A percentile compares a stretch with the other conserved stretches of the same genome.
These are phyloP conservation scores for Saturnispora dispora DNA, from an alignment of 805 yeast species.

Conservation along the genomic window DNA sequence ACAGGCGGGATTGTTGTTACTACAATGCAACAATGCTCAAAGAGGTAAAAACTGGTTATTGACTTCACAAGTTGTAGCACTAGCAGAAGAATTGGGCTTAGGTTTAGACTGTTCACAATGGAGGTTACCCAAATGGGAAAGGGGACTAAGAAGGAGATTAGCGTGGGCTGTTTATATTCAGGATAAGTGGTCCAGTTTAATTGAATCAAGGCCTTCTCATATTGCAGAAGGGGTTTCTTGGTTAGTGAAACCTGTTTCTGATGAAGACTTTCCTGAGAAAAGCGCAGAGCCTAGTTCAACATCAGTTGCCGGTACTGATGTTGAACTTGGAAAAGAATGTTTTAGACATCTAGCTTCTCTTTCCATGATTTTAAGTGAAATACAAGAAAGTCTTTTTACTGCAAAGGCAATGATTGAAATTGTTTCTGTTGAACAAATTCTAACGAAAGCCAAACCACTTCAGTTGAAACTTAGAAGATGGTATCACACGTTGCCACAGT, in stretches of 20 bases:
- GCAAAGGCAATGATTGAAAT: constrained; percentile 52
- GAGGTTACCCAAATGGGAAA: constrained; percentile 93
- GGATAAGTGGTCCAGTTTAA: constrained; percentile 82
- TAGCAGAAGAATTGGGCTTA: constrained; percentile 84
- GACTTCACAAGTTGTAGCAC: constrained; percentile 76
- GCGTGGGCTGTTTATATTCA: constrained; percentile 96
- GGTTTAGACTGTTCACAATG: constrained; percentile 87
- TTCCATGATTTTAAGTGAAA: constrained; percentile 61
- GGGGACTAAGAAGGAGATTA: constrained; percentile 74
- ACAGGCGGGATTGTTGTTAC: constrained; percentile 73
- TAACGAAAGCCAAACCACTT: constrained; percentile 72
- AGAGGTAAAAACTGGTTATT: constrained; percentile 63
- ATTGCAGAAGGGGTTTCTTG: constrained; percentile 64
- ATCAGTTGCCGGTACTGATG: constrained; percentile 44
- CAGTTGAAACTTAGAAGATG: constrained; percentile 64
- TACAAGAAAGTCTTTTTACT: constrained; percentile 63
- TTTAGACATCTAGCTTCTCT: constrained; percentile 62
- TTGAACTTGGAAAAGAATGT: constrained; percentile 58
- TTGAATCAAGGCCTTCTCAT: constrained; percentile 81
- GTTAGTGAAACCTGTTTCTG: constrained; percentile 60
- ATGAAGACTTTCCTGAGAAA: constrained; percentile 73
- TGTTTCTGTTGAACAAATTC: constrained; percentile 53
- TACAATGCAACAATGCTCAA: constrained; percentile 44
- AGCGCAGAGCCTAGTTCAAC: constrained; percentile 25
- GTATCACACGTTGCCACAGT: constrained; percentile 65